Base-by-base conservation (phyloP, 2,329 filamentous ascomycete species). In the Aspergillus ruber region DNA sequence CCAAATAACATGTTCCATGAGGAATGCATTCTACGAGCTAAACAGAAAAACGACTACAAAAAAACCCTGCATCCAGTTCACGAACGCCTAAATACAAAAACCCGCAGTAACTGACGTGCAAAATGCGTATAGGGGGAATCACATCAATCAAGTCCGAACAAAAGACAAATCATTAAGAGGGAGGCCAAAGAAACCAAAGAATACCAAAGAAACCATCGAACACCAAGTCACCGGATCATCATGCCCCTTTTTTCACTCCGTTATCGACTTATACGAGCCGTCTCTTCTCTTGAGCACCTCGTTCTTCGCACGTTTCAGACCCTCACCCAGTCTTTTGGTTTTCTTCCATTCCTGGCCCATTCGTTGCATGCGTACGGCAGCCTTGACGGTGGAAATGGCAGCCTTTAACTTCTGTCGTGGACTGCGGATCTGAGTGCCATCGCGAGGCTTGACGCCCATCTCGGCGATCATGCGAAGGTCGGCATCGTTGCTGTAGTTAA, bases 381-480 rank as follows among this genome's bases (percentile, higher is more conserved):
- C 73, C 43, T 72, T 60, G n/a, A 74, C 66, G 20, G 65, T 61
- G 15, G 65, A 67, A n/a, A 70, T 63, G 21, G 66, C 69, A 9
- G 67, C 66, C 47, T 66, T 67, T 27, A 76, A 56, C 50, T 73
- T 75, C 49, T 65, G 67, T 29, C 64, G 61, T 42, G 71, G 64
- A 39, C 59, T 59, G 45, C 65, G 61, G 48, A 62, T 47, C 51
- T 57, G 59, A 27, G 48, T 56, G 42, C 60, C 58, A 29, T 62
- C 61, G 29, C 61, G 64, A 25, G 66, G 70, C 29, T 75, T 78
- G 53, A 88, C 81, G 53, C 87, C 88, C 76, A 96, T 95, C 58
- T 86, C 80, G 58, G 86, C 81, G 53, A 97, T 83, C 63, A 96
- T 85, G 45, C 84, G 82, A 50, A 97, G 83, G 66, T 97, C 89